phyloP scores from a whole-genome alignment of 352 stramenopile genomes.

The Globisporangium okanoganense region DNA sequence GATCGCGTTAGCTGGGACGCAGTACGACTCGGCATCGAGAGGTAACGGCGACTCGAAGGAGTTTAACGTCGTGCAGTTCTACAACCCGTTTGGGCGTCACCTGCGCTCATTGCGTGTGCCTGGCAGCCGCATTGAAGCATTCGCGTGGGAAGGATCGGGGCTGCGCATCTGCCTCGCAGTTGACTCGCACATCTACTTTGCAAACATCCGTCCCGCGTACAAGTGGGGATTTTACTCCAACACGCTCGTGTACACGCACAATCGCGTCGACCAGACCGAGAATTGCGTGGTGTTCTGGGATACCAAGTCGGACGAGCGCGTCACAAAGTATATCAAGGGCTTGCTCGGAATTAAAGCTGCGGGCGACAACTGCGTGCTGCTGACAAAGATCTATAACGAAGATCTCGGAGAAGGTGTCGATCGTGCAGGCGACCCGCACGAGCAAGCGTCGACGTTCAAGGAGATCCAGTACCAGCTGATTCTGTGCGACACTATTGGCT shows the following conservation, averaged over 20 bases:
- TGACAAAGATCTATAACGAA: constrained; percentile 84
- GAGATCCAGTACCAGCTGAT: constrained; percentile 83
- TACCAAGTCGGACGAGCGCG: constrained; percentile 81
- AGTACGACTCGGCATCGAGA: constrained; percentile 30
- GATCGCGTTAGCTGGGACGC: constrained; percentile 79
- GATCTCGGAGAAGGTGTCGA: constrained; percentile 34
- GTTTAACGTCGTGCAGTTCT: constrained; percentile 91
- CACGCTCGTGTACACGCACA: constrained; percentile 92
- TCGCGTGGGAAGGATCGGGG: constrained; percentile 91
- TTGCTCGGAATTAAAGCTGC: constrained; percentile 73
- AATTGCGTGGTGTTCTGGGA: constrained; percentile 92
- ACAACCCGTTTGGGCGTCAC: constrained; percentile 83
- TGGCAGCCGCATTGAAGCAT: constrained; percentile 76
- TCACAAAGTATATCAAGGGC: constrained; percentile 85
- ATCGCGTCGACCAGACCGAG: constrained; percentile 83
- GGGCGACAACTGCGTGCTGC: constrained; percentile 84
- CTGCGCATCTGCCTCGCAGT: constrained; percentile 91
- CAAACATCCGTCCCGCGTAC: constrained; percentile 92
- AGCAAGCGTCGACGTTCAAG: constrained; percentile 28
- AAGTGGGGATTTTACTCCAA: constrained; percentile 89
- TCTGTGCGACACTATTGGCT: constrained; percentile 84
- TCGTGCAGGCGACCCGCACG: constrained; percentile 9
- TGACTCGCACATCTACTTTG: constrained; percentile 95
- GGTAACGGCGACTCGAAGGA: constrained; percentile 42
- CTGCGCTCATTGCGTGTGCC: constrained; percentile 88